Percentiles rank a stretch among this genome's conserved stretches.
phyloP scores from a whole-genome alignment of 1,284 basidiomycete species.

The Pseudomicrostroma phylloplanum region DNA sequence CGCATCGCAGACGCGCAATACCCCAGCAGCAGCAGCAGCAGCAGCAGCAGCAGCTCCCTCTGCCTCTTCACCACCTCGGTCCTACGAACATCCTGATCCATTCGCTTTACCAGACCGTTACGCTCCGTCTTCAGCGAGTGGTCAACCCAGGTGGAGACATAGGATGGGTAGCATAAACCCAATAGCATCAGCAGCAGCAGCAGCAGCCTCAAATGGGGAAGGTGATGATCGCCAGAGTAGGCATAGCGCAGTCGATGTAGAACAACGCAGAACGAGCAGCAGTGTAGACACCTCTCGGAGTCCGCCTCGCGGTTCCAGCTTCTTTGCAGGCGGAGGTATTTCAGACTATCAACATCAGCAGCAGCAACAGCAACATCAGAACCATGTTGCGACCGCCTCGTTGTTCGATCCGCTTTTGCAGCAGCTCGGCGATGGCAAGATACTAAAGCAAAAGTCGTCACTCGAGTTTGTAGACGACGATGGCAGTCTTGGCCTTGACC shows the following conservation, averaged over 20 bases:
- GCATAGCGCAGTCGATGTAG: no score
- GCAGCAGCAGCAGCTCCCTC: background rate
- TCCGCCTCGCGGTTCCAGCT: no score
- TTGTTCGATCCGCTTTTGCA: constrained; percentile 4
- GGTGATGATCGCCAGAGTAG: no score
- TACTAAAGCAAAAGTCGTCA: constrained; percentile 1
- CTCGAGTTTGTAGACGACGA: background rate
- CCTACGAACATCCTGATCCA: background rate
- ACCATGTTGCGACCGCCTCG: background rate
- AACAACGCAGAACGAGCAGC: no score
- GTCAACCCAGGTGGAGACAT: background rate
- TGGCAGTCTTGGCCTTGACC: background rate
- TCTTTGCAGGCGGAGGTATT: no score
- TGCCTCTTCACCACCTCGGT: background rate
- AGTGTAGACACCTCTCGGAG: no score
- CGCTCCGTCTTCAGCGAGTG: constrained; percentile 1
- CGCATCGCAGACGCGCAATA: background rate
- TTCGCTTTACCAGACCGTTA: background rate
- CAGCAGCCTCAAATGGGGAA: no score
- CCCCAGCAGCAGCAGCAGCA: background rate
- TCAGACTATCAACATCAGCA: no score
- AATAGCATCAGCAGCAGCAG: no score
- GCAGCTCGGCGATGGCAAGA: background rate
- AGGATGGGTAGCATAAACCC: no score
- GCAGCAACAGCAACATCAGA: no score